These are phyloP conservation scores for Cordyceps militaris DNA, from an alignment of 2,329 filamentous ascomycete genomes.

Conservation along the genomic window DNA sequence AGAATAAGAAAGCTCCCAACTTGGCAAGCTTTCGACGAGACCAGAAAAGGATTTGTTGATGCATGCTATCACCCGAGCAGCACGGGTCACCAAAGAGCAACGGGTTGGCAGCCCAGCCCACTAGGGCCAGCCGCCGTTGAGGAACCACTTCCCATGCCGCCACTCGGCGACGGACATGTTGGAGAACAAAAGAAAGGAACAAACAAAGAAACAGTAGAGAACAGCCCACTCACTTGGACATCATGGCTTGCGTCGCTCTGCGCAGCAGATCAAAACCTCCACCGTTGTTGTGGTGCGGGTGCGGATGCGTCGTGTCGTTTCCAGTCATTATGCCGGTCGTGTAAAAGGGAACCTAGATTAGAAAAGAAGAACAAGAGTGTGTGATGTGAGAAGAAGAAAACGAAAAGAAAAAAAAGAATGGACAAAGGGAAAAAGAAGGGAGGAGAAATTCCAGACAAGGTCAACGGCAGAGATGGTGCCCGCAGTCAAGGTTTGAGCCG, in stretches of 20 bases:
- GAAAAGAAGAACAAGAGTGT: neutral
- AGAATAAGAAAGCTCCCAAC: too few species aligned
- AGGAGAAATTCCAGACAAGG: neutral
- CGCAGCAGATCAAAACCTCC: conserved; percentile 51
- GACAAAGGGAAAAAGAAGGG: neutral
- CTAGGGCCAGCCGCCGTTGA: neutral
- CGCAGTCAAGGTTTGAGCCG: neutral
- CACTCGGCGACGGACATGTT: neutral
- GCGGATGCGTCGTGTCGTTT: conserved; percentile 10
- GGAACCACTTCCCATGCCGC: neutral
- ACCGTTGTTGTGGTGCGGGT: conserved; percentile 20
- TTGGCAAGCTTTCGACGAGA: neutral
- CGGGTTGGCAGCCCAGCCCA: neutral
- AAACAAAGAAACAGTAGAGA: neutral
- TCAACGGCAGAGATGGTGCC: neutral
- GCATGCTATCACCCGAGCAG: neutral
- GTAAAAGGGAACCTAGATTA: conserved; percentile 5
- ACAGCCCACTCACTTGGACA: conserved; percentile 49
- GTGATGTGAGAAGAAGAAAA: neutral
- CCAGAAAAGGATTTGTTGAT: neutral
- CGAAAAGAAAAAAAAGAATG: neutral
- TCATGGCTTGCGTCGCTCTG: conserved; percentile 56
- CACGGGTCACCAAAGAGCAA: neutral
- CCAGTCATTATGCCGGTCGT: conserved; percentile 3
- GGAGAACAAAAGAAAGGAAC: neutral